Percentiles rank a stretch among this genome's conserved stretches.
Conservation (phyloP, 2,329 filamentous ascomycete species). For the Teratosphaeria zuluensis region DNA sequence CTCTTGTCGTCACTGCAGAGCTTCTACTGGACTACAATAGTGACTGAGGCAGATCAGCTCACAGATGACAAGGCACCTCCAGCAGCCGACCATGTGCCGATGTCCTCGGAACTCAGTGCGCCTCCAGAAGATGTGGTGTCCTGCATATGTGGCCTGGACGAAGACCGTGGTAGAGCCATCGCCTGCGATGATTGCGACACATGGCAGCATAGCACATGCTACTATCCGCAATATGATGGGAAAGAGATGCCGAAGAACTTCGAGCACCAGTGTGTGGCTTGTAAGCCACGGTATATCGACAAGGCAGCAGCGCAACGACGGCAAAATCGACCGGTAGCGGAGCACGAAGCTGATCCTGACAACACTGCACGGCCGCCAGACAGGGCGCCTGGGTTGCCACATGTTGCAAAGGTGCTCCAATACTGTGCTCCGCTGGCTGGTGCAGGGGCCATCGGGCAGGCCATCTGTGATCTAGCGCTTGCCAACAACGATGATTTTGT, state of each 20-base stretch:
- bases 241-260: conserved; percentile 43
- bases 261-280: conserved; percentile 80
- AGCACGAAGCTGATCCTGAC: conserved; percentile 15
- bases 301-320: conserved; percentile 56
- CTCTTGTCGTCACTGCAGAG: background rate
- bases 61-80: background rate
- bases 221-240: conserved; percentile 67
- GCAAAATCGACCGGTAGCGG: conserved; percentile 6
- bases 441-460: background rate
- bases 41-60: background rate
- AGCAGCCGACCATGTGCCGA: background rate
- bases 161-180: conserved; percentile 95
- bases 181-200: conserved; percentile 92
- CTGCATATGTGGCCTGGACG: conserved; percentile 84
- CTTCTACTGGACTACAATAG: conserved; percentile 1
- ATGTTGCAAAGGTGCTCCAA: conserved; percentile 46
- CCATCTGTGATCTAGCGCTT: conserved; percentile 17
- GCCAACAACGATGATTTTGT: conserved; percentile 20
- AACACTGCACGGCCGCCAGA: background rate
- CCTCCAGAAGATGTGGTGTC: background rate
- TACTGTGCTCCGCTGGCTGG: background rate
- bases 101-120: background rate
- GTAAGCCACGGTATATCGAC: conserved; percentile 68
- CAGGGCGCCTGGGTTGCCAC: conserved; percentile 25
- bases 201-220: conserved; percentile 97